phyloP scores from a whole-genome alignment of 2,329 filamentous ascomycete species.

The Phyllosticta paracitricarpa region DNA sequence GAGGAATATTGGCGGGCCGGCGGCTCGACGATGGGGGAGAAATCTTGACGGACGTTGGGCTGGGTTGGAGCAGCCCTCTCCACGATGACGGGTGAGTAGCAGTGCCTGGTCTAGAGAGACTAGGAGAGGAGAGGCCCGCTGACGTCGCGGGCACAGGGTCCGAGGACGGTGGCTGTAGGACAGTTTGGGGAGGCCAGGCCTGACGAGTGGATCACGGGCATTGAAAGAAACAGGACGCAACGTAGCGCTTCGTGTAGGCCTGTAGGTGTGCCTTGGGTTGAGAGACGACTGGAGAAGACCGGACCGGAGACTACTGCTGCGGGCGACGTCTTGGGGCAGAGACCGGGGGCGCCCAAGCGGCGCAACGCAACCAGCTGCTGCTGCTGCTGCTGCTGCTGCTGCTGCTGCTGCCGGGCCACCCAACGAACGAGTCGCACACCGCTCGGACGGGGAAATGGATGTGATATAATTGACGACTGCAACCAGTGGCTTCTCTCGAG shows the following conservation, averaged over 20 bases:
- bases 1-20: conserved; percentile 77
- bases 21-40: conserved; percentile 49
- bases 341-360: background rate
- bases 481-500: too few relatives aligned
- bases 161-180: conserved; percentile 7
- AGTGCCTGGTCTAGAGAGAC: background rate
- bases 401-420: background rate
- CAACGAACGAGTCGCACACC: background rate
- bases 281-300: background rate
- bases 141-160: conserved; percentile 11
- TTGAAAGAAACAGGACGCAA: conserved; percentile 5
- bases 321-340: background rate
- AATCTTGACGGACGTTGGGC: conserved; percentile 76
- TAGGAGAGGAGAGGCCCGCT: conserved; percentile 6
- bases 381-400: background rate
- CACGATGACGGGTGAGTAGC: conserved; percentile 9
- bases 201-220: conserved; percentile 10
- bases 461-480: background rate
- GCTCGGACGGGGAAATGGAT: background rate
- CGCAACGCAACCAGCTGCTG: background rate
- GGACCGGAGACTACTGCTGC: background rate
- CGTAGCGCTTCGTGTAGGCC: background rate
- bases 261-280: background rate
- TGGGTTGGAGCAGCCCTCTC: conserved; percentile 41
- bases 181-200: conserved; percentile 8